These are phyloP conservation scores for Vicia faba DNA, from an alignment of 306 rosid genomes.

Conservation along the genomic window DNA sequence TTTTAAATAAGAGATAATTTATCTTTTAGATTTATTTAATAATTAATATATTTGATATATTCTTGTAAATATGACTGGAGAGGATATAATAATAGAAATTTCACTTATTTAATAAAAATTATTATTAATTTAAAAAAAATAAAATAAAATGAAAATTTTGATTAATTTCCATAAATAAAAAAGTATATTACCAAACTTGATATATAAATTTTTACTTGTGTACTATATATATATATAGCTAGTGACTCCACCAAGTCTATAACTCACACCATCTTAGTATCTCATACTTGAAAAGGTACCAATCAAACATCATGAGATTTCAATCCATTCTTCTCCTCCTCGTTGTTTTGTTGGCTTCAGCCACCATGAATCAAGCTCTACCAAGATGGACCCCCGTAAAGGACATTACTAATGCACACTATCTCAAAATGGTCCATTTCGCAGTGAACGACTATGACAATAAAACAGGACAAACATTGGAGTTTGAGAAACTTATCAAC, in stretches of 20 bases:
- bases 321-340: neutral
- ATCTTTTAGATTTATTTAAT: no score
- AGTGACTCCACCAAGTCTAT: neutral
- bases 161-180: neutral
- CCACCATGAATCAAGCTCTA: neutral
- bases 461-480: slow-evolving; percentile 13
- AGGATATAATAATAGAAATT: no score
- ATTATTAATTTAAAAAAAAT: no score
- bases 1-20: no score
- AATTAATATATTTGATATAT: no score
- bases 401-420: neutral
- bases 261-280: neutral
- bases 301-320: neutral
- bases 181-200: neutral
- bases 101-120: no score
- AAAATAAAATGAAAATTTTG: neutral
- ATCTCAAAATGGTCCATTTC: neutral
- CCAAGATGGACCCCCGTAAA: neutral
- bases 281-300: neutral
- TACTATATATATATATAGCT: neutral
- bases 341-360: neutral
- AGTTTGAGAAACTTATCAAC: slow-evolving; percentile 30
- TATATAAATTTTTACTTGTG: neutral
- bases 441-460: slow-evolving; percentile 36
- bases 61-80: no score